Conservation (phyloP, 1,284 basidiomycete genomes). For the Heterobasidion occidentale region DNA sequence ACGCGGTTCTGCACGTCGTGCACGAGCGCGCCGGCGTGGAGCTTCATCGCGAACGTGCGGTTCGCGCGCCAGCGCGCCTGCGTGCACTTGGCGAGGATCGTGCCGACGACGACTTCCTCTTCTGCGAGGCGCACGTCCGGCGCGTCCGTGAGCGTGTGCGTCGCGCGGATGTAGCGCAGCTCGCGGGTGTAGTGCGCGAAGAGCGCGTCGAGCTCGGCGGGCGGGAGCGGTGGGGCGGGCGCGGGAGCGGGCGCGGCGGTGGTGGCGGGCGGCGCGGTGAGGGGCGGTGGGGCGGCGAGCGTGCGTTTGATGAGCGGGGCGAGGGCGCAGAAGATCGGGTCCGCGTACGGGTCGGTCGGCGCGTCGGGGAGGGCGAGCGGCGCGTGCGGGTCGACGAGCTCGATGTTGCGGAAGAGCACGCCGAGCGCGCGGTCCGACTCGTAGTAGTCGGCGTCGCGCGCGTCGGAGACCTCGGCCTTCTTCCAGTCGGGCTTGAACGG, state of each 20-base stretch:
- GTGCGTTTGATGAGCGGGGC: slow-evolving; percentile 28
- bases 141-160: slow-evolving; percentile 55
- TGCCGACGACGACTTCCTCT: slow-evolving; percentile 66
- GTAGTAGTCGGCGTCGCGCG: slow-evolving; percentile 61
- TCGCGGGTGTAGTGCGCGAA: slow-evolving; percentile 46
- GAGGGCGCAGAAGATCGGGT: slow-evolving; percentile 43
- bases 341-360: slow-evolving; percentile 14
- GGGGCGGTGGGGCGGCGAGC: slow-evolving; percentile 16
- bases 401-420: slow-evolving; percentile 53
- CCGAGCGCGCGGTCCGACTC: slow-evolving; percentile 61
- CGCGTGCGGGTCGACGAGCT: slow-evolving; percentile 28
- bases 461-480: slow-evolving; percentile 50
- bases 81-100: slow-evolving; percentile 55
- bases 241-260: not conserved
- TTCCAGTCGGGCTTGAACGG: slow-evolving; percentile 74
- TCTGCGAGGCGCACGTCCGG: slow-evolving; percentile 52
- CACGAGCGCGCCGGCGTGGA: slow-evolving; percentile 49
- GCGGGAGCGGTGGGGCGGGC: slow-evolving; percentile 17
- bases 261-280: slow-evolving; percentile 6
- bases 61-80: slow-evolving; percentile 53
- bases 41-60: slow-evolving; percentile 54
- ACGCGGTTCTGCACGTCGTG: slow-evolving; percentile 41
- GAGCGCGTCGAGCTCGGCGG: slow-evolving; percentile 20
- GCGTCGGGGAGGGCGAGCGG: not conserved
- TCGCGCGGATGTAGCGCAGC: slow-evolving; percentile 59